Base-by-base conservation (phyloP, 73 alveolate species). In the Tetrahymena malaccensis region DNA sequence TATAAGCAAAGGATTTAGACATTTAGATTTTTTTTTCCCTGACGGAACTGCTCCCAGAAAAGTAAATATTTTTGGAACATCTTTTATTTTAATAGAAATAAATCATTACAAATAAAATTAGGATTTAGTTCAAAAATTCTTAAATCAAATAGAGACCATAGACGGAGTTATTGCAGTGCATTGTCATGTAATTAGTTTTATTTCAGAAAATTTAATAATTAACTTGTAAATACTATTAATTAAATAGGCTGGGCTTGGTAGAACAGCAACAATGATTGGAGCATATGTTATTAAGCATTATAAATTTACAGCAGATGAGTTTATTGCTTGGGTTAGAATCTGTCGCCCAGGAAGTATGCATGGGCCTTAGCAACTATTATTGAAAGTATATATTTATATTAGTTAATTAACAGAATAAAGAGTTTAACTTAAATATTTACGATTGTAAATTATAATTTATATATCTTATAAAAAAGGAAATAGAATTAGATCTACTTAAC, bases 221-320 rank as follows among this genome's bases (percentile, higher is more conserved):
- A 3, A 40, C 9, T 50, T 0, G 1, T 19, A 50, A 2, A 2
- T 50, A 44, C 17, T 44, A 50, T 19, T 19, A 5, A 2, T 50
- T 50, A 19, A 50, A 2, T 50, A 98, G 96, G 99, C 99, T 27
- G 99, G 99, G 12, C 97, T 98, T 25, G 99, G 99, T 50, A 95
- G 99, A 93, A 98, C 99, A 93, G 99, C 99, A 2, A 97, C 99
- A 21, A 94, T 98, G 55, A 98, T 98, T 70, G 99, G 98, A 10
- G 93, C 95, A 43, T 98, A 97, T 94, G 98, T 97, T 1, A 98
- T 98, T 97, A 97, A 96, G 85, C 97, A 97, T 84, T 95, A 94
- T 85, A 85, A 95, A 58, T 96, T 97, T 85, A 97, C 98, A 34
- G 98, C 99, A 40, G 96, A 95, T 57, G 97, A 97, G n/a, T 96